Evolutionary conservation across 208 protist species (phyloP).

Genomic region (Vickermania ingenoplastis): DNA sequence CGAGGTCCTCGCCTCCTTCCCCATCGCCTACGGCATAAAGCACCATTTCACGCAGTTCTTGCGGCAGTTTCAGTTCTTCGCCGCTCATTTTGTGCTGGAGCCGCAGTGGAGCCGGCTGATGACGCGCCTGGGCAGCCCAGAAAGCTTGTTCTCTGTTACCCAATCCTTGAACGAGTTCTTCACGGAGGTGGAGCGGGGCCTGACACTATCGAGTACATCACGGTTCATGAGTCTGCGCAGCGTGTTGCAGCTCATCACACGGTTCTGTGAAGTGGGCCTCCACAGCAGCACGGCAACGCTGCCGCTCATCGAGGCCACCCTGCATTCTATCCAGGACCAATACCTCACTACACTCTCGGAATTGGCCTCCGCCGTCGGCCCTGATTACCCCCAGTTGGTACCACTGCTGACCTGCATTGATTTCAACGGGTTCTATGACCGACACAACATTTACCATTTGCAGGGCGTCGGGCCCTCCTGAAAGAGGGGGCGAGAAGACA

Average conservation of each 20-base stretch:
- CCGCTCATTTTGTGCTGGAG: constrained; percentile 81
- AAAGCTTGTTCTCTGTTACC: constrained; percentile 60
- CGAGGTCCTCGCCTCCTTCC: constrained; percentile 33
- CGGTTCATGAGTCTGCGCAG: constrained; percentile 64
- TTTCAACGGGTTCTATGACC: constrained; percentile 78
- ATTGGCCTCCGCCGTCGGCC: constrained; percentile 63
- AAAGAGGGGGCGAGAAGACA: background rate
- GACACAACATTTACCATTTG: constrained; percentile 77
- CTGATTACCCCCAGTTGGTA: constrained; percentile 75
- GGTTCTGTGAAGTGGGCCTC: constrained; percentile 71
- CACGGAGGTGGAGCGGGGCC: constrained; percentile 46
- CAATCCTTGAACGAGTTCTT: constrained; percentile 73
- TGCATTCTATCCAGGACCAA: constrained; percentile 52
- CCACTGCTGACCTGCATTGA: constrained; percentile 82
- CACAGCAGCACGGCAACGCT: constrained; percentile 41
- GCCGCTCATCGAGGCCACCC: constrained; percentile 37
- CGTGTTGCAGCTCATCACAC: constrained; percentile 54
- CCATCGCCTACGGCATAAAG: constrained; percentile 62
- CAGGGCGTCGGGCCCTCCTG: constrained; percentile 30
- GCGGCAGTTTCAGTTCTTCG: constrained; percentile 84
- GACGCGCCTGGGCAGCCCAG: constrained; percentile 40
- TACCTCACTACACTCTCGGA: constrained; percentile 62
- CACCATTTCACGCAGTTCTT: constrained; percentile 83
- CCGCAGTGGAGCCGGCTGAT: constrained; percentile 72
- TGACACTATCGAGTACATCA: constrained; percentile 57